These are phyloP conservation scores for Colletotrichum tabaci DNA, from an alignment of 2,329 filamentous ascomycete genomes.

Conservation along the genomic window DNA sequence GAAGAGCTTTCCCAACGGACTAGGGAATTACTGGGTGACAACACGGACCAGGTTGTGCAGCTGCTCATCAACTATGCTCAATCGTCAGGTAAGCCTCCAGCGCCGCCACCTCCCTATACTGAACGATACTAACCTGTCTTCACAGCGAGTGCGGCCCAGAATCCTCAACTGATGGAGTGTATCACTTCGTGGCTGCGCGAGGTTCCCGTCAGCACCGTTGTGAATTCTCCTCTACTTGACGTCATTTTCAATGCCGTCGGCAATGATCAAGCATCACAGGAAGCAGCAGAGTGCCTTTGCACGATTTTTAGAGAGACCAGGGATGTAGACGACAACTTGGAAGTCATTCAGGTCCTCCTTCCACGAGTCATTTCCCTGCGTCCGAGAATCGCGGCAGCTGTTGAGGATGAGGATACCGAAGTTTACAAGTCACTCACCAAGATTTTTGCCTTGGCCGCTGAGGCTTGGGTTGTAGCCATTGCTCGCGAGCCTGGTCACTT, in stretches of 20 bases:
- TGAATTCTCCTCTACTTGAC: slow-evolving; percentile 87
- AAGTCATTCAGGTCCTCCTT: slow-evolving; percentile 85
- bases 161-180: slow-evolving; percentile 93
- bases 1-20: slow-evolving; percentile 92
- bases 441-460: slow-evolving; percentile 92
- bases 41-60: slow-evolving; percentile 87
- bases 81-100: slow-evolving; percentile 79
- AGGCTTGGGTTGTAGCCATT: slow-evolving; percentile 94
- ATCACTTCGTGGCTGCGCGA: slow-evolving; percentile 98
- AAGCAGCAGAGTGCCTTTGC: slow-evolving; percentile 93
- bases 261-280: slow-evolving; percentile 83
- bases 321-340: slow-evolving; percentile 91
- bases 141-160: slow-evolving; percentile 81
- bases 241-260: slow-evolving; percentile 84
- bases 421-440: slow-evolving; percentile 90
- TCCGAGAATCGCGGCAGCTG: slow-evolving; percentile 81
- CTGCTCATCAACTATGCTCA: slow-evolving; percentile 92
- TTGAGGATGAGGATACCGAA: slow-evolving; percentile 86
- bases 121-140: slow-evolving; percentile 43
- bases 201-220: slow-evolving; percentile 86
- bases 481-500: slow-evolving; percentile 88
- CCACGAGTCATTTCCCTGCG: slow-evolving; percentile 83
- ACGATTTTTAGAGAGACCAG: slow-evolving; percentile 92
- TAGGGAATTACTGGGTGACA: slow-evolving; percentile 90
- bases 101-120: slow-evolving; percentile 1